phyloP scores from a whole-genome alignment of 2,329 filamentous ascomycete genomes.

The Fusarium haematococcum region DNA sequence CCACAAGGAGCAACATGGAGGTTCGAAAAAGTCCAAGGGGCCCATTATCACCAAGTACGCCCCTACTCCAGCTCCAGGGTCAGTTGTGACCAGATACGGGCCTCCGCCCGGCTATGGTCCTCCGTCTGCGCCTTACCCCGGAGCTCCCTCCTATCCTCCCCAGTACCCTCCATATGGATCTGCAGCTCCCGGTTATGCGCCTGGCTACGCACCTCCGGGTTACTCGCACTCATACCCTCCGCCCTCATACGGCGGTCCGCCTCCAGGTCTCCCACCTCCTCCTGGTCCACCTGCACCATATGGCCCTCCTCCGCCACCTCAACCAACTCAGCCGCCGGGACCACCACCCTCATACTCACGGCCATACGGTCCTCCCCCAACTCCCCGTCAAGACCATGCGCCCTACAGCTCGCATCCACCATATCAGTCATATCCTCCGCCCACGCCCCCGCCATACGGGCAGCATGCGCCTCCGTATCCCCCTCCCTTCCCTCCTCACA shows the following conservation, averaged over 20 bases:
- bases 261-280: constrained; percentile 40
- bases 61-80: constrained; percentile 39
- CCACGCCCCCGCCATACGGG: constrained; percentile 30
- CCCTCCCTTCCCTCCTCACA: constrained; percentile 36
- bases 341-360: constrained; percentile 35
- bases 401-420: constrained; percentile 36
- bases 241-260: constrained; percentile 33
- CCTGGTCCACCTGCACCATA: constrained; percentile 35
- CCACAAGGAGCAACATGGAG: constrained; percentile 46
- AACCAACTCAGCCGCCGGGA: constrained; percentile 25
- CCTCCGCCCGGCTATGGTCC: constrained; percentile 42
- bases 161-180: constrained; percentile 40
- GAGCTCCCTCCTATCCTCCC: constrained; percentile 38
- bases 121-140: constrained; percentile 41
- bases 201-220: constrained; percentile 42
- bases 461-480: constrained; percentile 36
- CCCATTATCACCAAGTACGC: constrained; percentile 53
- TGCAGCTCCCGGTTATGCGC: constrained; percentile 38
- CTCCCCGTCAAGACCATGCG: constrained; percentile 27
- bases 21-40: constrained; percentile 49
- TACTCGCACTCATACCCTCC: constrained; percentile 44
- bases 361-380: constrained; percentile 37
- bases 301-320: constrained; percentile 24
- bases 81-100: constrained; percentile 35
- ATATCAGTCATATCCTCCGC: constrained; percentile 36